Base-by-base conservation (phyloP, 768 basidiomycete species). In the Psilocybe cubensis region DNA sequence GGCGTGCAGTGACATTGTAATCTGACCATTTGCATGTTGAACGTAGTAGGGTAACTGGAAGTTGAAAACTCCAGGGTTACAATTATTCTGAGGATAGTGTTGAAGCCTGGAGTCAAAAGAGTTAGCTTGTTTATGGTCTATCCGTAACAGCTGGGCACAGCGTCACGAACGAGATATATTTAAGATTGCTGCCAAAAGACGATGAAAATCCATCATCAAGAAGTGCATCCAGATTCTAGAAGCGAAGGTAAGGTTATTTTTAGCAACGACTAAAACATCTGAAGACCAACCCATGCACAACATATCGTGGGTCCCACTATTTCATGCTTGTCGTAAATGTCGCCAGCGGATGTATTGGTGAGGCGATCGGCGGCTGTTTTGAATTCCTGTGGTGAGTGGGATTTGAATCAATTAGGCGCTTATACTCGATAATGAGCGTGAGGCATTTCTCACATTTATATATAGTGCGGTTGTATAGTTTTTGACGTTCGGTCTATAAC, bases 51-150 rank as follows among this genome's bases (percentile, higher is more conserved):
- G 70, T 3, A 79, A 62, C 11, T 74, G 72, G 58, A 61, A 79
- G n/a, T 62, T 46, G 62, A 76, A 72, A 3, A 49, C 62, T 3
- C 75, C 76, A 20, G 65, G 58, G n/a, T 29, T 20, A 61, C 79
- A 82, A 31, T 81, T 77, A 60, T 82, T 76, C 59, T 83, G 77
- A 3, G 82, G 80, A 61, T 83, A 84, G 61, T 83, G 82, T 61
- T 84, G 83, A 14, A 84, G 62, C 21, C 79, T 79, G 43, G 3
- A 44, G 35, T 48, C 0, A 17, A 17, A 14, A 8, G 28, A 31
- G n/a, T 43, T 3, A 7, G 25, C 55, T 44, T 46, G 42, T 11
- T 11, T 4, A 20, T 17, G 14, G 17, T 18, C n/a, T n/a, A n/a
- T 8, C 17, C n/a, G 1, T 18, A 2, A 5, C 27, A 29, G 6